Evolutionary conservation across 345 rosid genomes (phyloP), one percentile per base, ranked within the genome.

Genomic region (Lepidium africanum): DNA sequence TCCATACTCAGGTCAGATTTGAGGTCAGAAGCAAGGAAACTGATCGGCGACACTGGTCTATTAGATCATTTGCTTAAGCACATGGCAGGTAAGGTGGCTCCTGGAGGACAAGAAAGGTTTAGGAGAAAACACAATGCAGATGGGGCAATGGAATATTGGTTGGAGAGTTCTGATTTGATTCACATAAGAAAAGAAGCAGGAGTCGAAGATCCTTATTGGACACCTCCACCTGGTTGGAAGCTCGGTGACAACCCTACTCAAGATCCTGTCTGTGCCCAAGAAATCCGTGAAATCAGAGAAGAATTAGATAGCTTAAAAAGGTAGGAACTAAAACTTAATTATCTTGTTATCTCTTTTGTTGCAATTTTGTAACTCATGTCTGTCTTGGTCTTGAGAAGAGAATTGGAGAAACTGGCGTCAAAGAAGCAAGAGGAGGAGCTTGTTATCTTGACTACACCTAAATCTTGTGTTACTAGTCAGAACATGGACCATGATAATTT

Each of bases 131-230:
- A 95, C 72, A 95, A 91, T 59, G 86, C 96, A 2, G 90, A 91
- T 52, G 99, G 98, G 0, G 97, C 94, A 17, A 89, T 95, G 96
- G 98, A 91, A 82, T 91, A 95, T 63, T 95, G 96, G 96, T 52
- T 91, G 69, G 98, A 95, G 83, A 82, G 82, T 32, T 85, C 96
- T 60, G 83, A 89, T 63, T 75, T 95, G 78, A 70, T 80, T 66
- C 76, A 82, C 30, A 41, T 91, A 25, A 86, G 99, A 78, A 84
- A 77, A 77, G 83, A 85, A 54, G 97, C 90, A 40, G 98, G 98
- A 35, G 87, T 95, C 11, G 72, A 85, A 56, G 99, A 95, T 75
- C 93, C 96, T 67, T 91, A 87, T 72, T 91, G 96, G 99, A 87
- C 81, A 41, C 99, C 99, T 16, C 92, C 96, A 7, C 86, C 90